Percentiles rank a stretch among this genome's conserved stretches.
Evolutionary conservation across 2,329 filamentous ascomycete species (phyloP).

Genomic region (Colletotrichum plurivorum): DNA sequence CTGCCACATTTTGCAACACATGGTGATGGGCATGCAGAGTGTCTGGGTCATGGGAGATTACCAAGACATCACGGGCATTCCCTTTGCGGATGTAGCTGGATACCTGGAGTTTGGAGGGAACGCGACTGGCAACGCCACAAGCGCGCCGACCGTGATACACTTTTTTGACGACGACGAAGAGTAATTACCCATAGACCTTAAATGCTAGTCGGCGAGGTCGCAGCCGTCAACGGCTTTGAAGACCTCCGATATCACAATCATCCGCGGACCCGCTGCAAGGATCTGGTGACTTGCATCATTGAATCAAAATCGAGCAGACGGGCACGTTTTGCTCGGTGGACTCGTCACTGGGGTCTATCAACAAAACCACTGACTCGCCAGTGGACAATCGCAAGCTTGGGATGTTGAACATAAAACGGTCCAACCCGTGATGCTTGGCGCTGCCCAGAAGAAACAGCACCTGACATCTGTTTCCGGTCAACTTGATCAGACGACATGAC

Average conservation of each 20-base stretch:
- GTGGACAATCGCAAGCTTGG: background rate
- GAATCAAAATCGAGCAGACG: background rate
- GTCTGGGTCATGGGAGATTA: constrained; percentile 47
- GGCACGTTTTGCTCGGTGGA: constrained; percentile 8
- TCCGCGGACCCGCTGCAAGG: background rate
- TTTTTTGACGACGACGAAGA: constrained; percentile 28
- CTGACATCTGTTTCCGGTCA: background rate
- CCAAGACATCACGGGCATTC: constrained; percentile 42
- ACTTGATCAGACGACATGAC: background rate
- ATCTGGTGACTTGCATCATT: background rate
- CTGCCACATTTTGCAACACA: constrained; percentile 71
- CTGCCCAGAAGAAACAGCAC: background rate
- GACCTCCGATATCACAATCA: background rate
- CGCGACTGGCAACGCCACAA: constrained; percentile 57
- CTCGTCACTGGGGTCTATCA: constrained; percentile 3
- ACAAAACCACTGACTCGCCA: constrained; percentile 9
- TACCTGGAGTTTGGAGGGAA: constrained; percentile 61
- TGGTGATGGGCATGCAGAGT: constrained; percentile 65
- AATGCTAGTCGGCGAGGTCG: background rate
- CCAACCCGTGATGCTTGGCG: constrained; percentile 18
- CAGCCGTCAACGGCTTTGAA: background rate
- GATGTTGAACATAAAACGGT: constrained; percentile 9
- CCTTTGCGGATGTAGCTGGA: constrained; percentile 52
- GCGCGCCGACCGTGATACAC: constrained; percentile 39
- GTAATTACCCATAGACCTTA: constrained; percentile 6